A percentile compares a stretch with the other conserved stretches of the same genome.
Evolutionary conservation across 257 asterid species (phyloP).

Genomic region (Anisodus acutangulus): DNA sequence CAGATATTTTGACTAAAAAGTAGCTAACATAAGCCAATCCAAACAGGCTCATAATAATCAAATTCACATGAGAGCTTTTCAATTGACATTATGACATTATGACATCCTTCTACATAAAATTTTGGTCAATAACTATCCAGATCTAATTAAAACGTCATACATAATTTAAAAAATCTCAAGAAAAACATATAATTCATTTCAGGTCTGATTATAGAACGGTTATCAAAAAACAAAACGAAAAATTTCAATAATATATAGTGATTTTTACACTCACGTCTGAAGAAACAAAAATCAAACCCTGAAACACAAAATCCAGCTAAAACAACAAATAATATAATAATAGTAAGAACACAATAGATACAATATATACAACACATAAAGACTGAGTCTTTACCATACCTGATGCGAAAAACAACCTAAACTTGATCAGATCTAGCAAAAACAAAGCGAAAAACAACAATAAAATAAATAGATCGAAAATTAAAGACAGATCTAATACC

Average conservation of each 20-base stretch:
- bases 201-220: background rate
- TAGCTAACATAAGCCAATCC: too few species aligned
- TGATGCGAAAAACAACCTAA: slow-evolving; percentile 36
- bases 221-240: background rate
- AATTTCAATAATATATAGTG: background rate
- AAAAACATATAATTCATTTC: background rate
- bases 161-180: background rate
- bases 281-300: background rate
- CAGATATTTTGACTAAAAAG: too few species aligned
- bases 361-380: background rate
- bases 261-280: slow-evolving; percentile 2
- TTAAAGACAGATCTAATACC: slow-evolving; percentile 54
- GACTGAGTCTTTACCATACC: slow-evolving; percentile 40
- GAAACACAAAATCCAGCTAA: background rate
- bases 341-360: background rate
- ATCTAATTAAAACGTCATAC: background rate
- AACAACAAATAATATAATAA: slow-evolving; percentile 3
- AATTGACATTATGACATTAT: background rate
- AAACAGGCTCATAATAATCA: too few species aligned
- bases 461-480: background rate
- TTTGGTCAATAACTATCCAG: background rate
- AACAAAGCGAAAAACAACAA: slow-evolving; percentile 31
- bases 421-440: slow-evolving; percentile 58
- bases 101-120: background rate
- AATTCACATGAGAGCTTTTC: background rate